Evolutionary conservation across 768 basidiomycete genomes (phyloP).

Genomic region (Xerocomus spinulosus): DNA sequence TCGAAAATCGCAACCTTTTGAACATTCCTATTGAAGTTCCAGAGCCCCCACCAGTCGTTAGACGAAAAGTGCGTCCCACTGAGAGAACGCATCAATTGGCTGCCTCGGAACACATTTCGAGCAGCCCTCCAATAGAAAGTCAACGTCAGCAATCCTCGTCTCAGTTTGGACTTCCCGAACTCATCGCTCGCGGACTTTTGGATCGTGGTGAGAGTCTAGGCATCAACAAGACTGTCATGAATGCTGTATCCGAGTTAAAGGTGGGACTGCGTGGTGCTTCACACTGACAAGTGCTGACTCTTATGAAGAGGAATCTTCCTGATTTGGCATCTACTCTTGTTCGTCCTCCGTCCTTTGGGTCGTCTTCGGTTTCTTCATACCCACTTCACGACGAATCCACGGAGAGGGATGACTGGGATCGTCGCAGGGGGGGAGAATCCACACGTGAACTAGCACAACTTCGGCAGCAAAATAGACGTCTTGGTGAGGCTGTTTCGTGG

Average conservation of each 20-base stretch:
- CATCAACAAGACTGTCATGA: constrained; percentile 81
- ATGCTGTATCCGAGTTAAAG: constrained; percentile 71
- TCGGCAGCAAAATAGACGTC: constrained; percentile 51
- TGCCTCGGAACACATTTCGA: constrained; percentile 16
- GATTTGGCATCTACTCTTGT: constrained; percentile 71
- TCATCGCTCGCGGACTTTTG: constrained; percentile 65
- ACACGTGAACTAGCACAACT: constrained; percentile 58
- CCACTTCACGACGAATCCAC: constrained; percentile 59
- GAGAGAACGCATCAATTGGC: constrained; percentile 30
- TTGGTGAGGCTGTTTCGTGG: constrained; percentile 71
- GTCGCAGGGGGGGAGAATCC: constrained; percentile 62
- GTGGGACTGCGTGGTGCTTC: constrained; percentile 37
- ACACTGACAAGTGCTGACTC: constrained; percentile 9
- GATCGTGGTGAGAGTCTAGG: constrained; percentile 76
- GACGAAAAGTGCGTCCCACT: constrained; percentile 33
- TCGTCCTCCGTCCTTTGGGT: constrained; percentile 42
- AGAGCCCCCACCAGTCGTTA: constrained; percentile 36
- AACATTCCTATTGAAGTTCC: constrained; percentile 68
- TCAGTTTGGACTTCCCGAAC: constrained; percentile 60
- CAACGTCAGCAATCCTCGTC: constrained; percentile 40
- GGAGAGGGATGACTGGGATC: constrained; percentile 68
- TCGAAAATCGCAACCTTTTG: constrained; percentile 79
- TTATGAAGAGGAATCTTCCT: constrained; percentile 71
- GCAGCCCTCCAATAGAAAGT: constrained; percentile 25
- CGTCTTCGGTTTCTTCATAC: constrained; percentile 44